phyloP scores from a whole-genome alignment of 192 early-diverging fungal genomes.

The Gaertneriomyces semiglobifer region DNA sequence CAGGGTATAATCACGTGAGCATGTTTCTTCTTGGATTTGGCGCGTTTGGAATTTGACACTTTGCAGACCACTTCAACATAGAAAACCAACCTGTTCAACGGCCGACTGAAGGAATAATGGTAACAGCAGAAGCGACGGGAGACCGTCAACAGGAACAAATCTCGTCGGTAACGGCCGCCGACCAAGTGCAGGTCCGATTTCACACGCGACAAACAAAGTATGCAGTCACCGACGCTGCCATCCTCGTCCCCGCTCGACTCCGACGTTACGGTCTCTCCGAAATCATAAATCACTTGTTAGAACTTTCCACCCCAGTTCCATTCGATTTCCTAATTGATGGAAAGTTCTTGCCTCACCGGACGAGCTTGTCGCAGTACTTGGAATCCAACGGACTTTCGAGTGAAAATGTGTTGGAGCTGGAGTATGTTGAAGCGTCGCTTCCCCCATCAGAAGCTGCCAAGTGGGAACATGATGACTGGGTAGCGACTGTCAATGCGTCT shows the following conservation, averaged over 20 bases:
- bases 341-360: conserved; percentile 69
- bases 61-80: too few species aligned
- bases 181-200: conserved; percentile 73
- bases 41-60: too few species aligned
- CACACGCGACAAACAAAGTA: conserved; percentile 67
- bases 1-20: too few species aligned
- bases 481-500: conserved; percentile 44
- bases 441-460: conserved; percentile 77
- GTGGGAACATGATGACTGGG: conserved; percentile 94
- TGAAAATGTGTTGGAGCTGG: conserved; percentile 79
- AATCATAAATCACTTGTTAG: conserved; percentile 88
- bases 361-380: conserved; percentile 71
- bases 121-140: too few species aligned
- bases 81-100: too few species aligned
- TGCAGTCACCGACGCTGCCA: conserved; percentile 76
- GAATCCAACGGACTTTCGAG: conserved; percentile 62
- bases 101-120: too few species aligned
- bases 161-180: neutral
- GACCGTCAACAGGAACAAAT: too few species aligned
- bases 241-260: conserved; percentile 82
- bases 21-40: too few species aligned
- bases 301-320: conserved; percentile 53
- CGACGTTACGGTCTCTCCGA: conserved; percentile 87
- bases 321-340: conserved; percentile 93
- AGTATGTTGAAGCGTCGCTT: conserved; percentile 90